Evolutionary conservation across 139 green algal genomes (phyloP).

Genomic region (Chlamydomonas eustigma): DNA sequence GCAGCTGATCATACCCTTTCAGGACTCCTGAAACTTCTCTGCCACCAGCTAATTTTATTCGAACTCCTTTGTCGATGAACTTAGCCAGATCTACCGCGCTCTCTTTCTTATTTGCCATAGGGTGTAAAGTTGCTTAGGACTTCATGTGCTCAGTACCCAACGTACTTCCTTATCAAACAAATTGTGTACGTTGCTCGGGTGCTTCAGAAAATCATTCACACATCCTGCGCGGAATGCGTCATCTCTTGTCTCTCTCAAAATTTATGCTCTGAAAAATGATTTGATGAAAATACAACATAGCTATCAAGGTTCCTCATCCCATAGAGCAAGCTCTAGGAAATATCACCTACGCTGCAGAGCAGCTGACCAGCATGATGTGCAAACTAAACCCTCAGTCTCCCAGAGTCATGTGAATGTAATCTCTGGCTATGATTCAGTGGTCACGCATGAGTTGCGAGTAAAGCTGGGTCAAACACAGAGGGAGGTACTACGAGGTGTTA

Average conservation of each 20-base stretch:
- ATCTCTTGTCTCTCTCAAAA: background rate
- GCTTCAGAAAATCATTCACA: background rate
- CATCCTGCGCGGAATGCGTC: background rate
- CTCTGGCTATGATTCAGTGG: background rate
- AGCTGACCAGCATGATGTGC: too few species aligned
- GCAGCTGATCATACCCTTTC: slow-evolving; percentile 96
- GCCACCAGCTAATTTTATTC: slow-evolving; percentile 90
- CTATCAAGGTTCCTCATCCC: background rate
- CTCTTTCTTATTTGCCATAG: slow-evolving; percentile 79
- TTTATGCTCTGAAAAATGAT: background rate
- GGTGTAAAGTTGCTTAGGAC: too few species aligned
- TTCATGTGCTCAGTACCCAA: too few species aligned
- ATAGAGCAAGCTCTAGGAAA: too few species aligned
- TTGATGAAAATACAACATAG: background rate
- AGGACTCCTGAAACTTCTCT: slow-evolving; percentile 79
- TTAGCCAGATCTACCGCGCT: slow-evolving; percentile 89
- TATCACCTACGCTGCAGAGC: too few species aligned
- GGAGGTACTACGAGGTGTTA: slow-evolving; percentile 36
- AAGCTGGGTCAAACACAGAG: slow-evolving; percentile 27
- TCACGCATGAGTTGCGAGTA: slow-evolving; percentile 14
- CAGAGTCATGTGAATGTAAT: too few species aligned
- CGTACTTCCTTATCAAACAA: background rate
- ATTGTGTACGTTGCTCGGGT: background rate
- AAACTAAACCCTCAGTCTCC: too few species aligned
- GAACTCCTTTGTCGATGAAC: slow-evolving; percentile 93